Percentiles rank a stretch among this genome's conserved stretches.
phyloP scores from a whole-genome alignment of 2,329 filamentous ascomycete genomes.

The Orbilia blumenaviensis region DNA sequence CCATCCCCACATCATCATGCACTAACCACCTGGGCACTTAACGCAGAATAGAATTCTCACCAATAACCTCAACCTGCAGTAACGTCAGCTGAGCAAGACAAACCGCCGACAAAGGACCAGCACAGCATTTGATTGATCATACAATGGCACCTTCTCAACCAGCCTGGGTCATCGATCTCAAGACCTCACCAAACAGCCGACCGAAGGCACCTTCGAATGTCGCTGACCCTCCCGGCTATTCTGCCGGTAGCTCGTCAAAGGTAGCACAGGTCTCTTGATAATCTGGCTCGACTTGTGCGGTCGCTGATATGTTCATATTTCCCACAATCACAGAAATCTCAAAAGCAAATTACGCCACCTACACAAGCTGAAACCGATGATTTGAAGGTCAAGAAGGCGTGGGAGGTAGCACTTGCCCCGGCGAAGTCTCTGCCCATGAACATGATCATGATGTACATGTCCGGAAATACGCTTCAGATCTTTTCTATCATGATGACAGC shows the following conservation, averaged over 20 bases:
- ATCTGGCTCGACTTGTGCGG: constrained; percentile 63
- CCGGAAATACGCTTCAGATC: constrained; percentile 95
- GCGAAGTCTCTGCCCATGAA: constrained; percentile 98
- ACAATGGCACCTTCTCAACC: constrained; percentile 37
- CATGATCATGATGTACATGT: constrained; percentile 99
- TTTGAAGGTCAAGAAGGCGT: constrained; percentile 97
- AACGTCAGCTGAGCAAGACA: background rate
- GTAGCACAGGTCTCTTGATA: constrained; percentile 33
- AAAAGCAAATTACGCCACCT: constrained; percentile 69
- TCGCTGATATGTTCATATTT: constrained; percentile 58
- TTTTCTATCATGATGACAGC: constrained; percentile 99
- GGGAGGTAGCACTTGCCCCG: constrained; percentile 93
- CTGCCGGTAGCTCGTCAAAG: constrained; percentile 62
- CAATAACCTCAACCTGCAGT: background rate
- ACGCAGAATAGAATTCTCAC: too few relatives aligned
- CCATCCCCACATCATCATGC: constrained; percentile 42
- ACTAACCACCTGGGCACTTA: background rate
- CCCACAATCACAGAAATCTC: constrained; percentile 60
- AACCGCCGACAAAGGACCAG: background rate
- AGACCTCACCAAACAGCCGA: constrained; percentile 73
- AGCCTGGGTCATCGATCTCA: constrained; percentile 82
- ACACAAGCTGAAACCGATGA: constrained; percentile 89
- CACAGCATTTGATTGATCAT: background rate
- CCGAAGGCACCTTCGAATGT: constrained; percentile 72
- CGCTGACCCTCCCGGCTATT: constrained; percentile 86